Evolutionary conservation across 2,329 filamentous ascomycete species (phyloP).

Genomic region (Neonectria neomacrospora): DNA sequence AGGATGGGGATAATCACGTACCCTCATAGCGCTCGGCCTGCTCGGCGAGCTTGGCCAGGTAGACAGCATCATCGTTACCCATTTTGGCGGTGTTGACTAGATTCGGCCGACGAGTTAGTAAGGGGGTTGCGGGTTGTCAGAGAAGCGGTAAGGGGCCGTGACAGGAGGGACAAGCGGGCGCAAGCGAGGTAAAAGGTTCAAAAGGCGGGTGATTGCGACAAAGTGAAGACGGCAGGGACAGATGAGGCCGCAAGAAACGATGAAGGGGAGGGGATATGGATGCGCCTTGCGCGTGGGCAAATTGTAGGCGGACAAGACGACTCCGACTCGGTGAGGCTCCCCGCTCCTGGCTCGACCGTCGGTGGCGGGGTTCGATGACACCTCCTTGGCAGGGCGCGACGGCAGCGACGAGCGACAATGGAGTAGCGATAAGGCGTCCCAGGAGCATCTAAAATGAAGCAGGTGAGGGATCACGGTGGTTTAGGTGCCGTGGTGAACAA

Average conservation of each 20-base stretch:
- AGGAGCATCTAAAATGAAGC: slow-evolving; percentile 28
- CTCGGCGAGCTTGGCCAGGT: slow-evolving; percentile 99
- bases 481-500: slow-evolving; percentile 28
- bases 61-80: slow-evolving; percentile 99
- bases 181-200: slow-evolving; percentile 32
- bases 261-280: slow-evolving; percentile 34
- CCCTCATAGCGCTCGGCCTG: slow-evolving; percentile 99
- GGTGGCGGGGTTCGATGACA: slow-evolving; percentile 43
- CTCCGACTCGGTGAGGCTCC: slow-evolving; percentile 47
- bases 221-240: slow-evolving; percentile 25
- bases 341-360: slow-evolving; percentile 44
- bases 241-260: slow-evolving; percentile 30
- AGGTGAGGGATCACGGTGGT: slow-evolving; percentile 26
- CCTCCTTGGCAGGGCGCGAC: slow-evolving; percentile 31
- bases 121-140: slow-evolving; percentile 37
- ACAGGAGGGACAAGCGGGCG: slow-evolving; percentile 28
- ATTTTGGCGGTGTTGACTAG: slow-evolving; percentile 71
- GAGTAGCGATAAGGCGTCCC: slow-evolving; percentile 19
- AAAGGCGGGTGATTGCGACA: slow-evolving; percentile 29
- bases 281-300: slow-evolving; percentile 41
- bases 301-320: slow-evolving; percentile 26
- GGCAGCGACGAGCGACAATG: slow-evolving; percentile 24
- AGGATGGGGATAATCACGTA: slow-evolving; percentile 58
- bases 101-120: slow-evolving; percentile 38
- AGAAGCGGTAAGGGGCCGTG: slow-evolving; percentile 32